Conservation (phyloP, 2,329 filamentous ascomycete genomes). For the Aspergillus sp. region DNA sequence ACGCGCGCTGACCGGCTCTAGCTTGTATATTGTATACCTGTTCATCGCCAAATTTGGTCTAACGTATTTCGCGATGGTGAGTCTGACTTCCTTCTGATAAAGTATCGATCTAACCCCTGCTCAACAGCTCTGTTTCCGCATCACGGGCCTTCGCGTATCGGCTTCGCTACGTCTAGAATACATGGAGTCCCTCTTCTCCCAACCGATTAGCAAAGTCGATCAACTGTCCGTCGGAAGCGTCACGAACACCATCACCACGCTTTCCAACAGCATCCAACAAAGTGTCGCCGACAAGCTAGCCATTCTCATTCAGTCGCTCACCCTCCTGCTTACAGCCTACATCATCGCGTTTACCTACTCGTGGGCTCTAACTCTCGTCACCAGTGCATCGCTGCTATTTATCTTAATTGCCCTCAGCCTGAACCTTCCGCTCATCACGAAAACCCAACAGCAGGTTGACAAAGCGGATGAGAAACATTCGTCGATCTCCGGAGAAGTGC, state of each 20-base stretch:
- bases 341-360: constrained; percentile 53
- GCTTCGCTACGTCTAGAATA: constrained; percentile 52
- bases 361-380: constrained; percentile 54
- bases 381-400: constrained; percentile 48
- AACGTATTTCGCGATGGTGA: constrained; percentile 56
- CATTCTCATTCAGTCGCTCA: constrained; percentile 42
- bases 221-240: constrained; percentile 52
- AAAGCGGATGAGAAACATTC: constrained; percentile 39
- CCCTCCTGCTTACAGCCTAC: constrained; percentile 47
- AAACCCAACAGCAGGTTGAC: constrained; percentile 34
- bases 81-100: neutral
- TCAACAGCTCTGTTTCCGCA: constrained; percentile 48
- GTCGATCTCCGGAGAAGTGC: constrained; percentile 42
- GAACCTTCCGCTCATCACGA: constrained; percentile 34
- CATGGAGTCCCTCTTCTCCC: constrained; percentile 49
- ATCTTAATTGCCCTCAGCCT: constrained; percentile 35
- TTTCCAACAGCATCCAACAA: constrained; percentile 54
- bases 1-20: constrained; percentile 19
- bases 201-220: constrained; percentile 52
- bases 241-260: constrained; percentile 53
- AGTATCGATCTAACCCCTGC: constrained; percentile 1
- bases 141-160: constrained; percentile 52
- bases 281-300: constrained; percentile 56
- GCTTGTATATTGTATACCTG: constrained; percentile 59
- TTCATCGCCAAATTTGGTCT: constrained; percentile 56